Percentiles rank a stretch among this genome's conserved stretches.
Evolutionary conservation across 352 stramenopile genomes (phyloP).

Genomic region (Phytophthora cryptogea): DNA sequence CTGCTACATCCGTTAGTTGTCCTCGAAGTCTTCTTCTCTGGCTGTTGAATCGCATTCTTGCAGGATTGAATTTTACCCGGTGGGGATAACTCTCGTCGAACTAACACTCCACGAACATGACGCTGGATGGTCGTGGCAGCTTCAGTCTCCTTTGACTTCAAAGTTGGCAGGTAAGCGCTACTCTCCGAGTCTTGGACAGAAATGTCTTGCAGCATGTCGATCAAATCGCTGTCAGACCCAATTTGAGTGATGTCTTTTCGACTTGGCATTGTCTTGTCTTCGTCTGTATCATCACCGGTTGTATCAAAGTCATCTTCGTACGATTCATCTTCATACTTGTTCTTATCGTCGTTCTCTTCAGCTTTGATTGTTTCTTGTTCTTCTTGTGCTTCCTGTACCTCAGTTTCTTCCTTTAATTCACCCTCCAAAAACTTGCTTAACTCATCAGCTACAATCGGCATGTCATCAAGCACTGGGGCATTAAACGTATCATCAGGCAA

Average conservation of each 20-base stretch:
- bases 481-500: neutral
- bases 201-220: constrained; percentile 43
- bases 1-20: neutral
- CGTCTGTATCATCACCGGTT: constrained; percentile 14
- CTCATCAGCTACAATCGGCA: neutral
- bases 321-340: constrained; percentile 30
- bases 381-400: neutral
- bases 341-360: neutral
- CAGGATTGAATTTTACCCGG: neutral
- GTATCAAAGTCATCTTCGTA: constrained; percentile 58
- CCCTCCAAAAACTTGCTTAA: neutral
- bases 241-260: constrained; percentile 7
- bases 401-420: neutral
- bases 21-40: neutral
- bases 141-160: constrained; percentile 9
- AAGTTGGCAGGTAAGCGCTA: neutral
- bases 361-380: neutral
- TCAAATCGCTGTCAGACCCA: constrained; percentile 44
- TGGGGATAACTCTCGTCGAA: constrained; percentile 1
- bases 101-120: constrained; percentile 21
- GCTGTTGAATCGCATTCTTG: neutral
- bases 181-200: constrained; percentile 7
- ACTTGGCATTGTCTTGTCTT: constrained; percentile 13
- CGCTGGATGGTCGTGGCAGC: constrained; percentile 39
- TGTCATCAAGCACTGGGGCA: neutral